phyloP scores from a whole-genome alignment of 192 early-diverging fungal species.

The Podila epicladia region DNA sequence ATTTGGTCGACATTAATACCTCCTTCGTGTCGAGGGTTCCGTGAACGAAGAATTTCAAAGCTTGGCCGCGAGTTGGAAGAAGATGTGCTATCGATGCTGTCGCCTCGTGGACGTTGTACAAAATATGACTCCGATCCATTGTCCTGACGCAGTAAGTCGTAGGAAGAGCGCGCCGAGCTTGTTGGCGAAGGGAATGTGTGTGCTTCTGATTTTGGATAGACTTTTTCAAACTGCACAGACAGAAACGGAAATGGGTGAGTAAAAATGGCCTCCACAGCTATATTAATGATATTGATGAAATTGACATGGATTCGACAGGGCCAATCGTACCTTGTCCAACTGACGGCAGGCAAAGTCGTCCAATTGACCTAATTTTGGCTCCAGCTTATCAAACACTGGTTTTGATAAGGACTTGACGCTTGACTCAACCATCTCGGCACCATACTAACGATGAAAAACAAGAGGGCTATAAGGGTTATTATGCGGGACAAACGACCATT shows the following conservation, averaged over 20 bases:
- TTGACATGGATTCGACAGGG: neutral
- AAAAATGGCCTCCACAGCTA: too few species aligned
- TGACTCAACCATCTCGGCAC: slow-evolving; percentile 81
- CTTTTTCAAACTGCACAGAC: slow-evolving; percentile 11
- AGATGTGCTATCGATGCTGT: slow-evolving; percentile 36
- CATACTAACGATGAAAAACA: slow-evolving; percentile 54
- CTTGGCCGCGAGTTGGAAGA: slow-evolving; percentile 39
- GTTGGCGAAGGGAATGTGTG: slow-evolving; percentile 40
- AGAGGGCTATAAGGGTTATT: neutral
- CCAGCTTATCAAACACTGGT: slow-evolving; percentile 79
- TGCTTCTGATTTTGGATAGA: slow-evolving; percentile 41
- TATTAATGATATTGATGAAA: too few species aligned
- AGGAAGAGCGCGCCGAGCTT: slow-evolving; percentile 52
- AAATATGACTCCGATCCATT: slow-evolving; percentile 34
- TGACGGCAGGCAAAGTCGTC: slow-evolving; percentile 83
- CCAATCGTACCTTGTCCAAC: slow-evolving; percentile 70
- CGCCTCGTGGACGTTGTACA: slow-evolving; percentile 38
- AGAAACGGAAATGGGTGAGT: neutral
- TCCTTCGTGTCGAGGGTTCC: slow-evolving; percentile 35
- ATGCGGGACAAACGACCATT: slow-evolving; percentile 4
- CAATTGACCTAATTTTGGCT: slow-evolving; percentile 68
- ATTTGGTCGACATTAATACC: slow-evolving; percentile 6
- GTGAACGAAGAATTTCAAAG: slow-evolving; percentile 39
- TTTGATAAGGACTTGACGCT: slow-evolving; percentile 75
- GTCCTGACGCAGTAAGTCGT: slow-evolving; percentile 36